Evolutionary conservation across 1,284 basidiomycete genomes (phyloP).

Genomic region (Mycena sp.): DNA sequence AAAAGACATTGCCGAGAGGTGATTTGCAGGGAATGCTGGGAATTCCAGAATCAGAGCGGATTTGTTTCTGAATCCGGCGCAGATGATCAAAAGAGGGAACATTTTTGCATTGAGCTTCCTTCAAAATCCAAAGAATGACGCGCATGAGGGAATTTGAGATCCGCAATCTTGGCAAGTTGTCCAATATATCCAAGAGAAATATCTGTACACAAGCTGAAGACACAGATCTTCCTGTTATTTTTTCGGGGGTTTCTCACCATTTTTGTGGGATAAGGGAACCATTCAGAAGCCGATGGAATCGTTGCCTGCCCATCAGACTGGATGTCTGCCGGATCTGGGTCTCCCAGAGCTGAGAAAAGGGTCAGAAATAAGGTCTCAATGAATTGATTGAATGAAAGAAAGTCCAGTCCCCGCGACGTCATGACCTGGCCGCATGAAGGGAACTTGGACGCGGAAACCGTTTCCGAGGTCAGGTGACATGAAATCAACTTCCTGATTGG

Average conservation of each 20-base stretch:
- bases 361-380: no score
- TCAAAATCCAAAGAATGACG: slow-evolving; percentile 41
- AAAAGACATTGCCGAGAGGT: slow-evolving; percentile 39
- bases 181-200: slow-evolving; percentile 15
- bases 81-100: slow-evolving; percentile 42
- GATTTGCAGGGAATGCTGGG: slow-evolving; percentile 36
- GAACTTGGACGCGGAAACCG: no score
- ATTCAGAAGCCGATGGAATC: neutral
- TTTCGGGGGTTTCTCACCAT: neutral
- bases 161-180: slow-evolving; percentile 13
- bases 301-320: neutral
- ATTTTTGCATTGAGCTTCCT: slow-evolving; percentile 34
- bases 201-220: slow-evolving; percentile 3
- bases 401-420: no score
- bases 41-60: slow-evolving; percentile 31
- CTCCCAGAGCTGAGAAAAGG: neutral
- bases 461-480: neutral
- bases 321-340: neutral
- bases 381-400: no score
- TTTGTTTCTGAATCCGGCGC: slow-evolving; percentile 35
- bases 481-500: neutral
- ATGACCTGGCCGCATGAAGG: no score
- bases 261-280: slow-evolving; percentile 13
- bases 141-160: slow-evolving; percentile 34
- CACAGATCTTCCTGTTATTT: neutral